Conservation (phyloP, 1,139 yeast genomes). For the Taphrina flavorubra region DNA sequence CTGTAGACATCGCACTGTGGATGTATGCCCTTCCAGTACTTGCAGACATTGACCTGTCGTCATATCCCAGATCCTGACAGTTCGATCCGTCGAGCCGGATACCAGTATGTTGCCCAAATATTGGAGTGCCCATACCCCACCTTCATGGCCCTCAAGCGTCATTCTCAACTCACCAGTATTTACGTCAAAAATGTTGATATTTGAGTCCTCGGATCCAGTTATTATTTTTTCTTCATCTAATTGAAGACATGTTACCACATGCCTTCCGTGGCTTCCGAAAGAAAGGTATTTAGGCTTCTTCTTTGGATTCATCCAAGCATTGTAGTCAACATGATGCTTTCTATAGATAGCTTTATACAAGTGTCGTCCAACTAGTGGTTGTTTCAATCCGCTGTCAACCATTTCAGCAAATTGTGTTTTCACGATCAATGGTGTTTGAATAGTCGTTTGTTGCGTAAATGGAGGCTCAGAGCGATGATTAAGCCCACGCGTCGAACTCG, state of each 20-base stretch:
- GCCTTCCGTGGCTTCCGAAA: conserved; percentile 74
- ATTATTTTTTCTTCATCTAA: conserved; percentile 89
- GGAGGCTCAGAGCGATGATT: background rate
- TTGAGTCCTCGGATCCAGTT: conserved; percentile 89
- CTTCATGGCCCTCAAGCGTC: conserved; percentile 80
- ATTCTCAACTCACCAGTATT: conserved; percentile 63
- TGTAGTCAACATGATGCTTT: conserved; percentile 66
- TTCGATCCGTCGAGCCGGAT: conserved; percentile 89
- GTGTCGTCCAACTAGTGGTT: conserved; percentile 46
- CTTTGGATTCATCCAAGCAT: conserved; percentile 81
- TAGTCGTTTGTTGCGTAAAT: background rate
- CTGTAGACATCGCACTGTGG: conserved; percentile 90
- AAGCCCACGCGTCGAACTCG: background rate
- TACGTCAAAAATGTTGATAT: conserved; percentile 81
- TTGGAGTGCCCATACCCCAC: conserved; percentile 98
- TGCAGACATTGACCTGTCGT: conserved; percentile 77
- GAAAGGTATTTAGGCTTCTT: conserved; percentile 73
- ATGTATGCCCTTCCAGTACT: conserved; percentile 89
- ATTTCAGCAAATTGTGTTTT: conserved; percentile 41
- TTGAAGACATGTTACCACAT: conserved; percentile 91
- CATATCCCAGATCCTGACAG: conserved; percentile 90
- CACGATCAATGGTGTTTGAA: conserved; percentile 19
- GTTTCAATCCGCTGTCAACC: conserved; percentile 40
- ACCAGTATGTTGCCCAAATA: conserved; percentile 78
- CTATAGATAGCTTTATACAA: conserved; percentile 66